Conservation (phyloP, 73 alveolate species). For the Symbiodinium pilosum region DNA sequence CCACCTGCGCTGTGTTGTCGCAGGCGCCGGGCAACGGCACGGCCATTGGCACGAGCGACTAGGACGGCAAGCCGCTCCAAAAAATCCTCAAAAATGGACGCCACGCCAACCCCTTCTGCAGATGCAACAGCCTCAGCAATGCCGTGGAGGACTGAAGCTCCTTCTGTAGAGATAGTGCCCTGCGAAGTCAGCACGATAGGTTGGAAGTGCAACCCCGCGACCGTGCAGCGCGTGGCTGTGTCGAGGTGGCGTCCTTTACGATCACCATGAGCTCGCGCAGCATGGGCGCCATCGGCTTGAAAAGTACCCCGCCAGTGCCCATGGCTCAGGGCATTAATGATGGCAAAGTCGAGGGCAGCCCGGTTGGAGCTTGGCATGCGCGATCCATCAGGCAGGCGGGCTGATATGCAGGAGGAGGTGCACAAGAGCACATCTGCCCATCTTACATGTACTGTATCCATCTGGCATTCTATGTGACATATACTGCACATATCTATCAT, state of each 20-base stretch:
- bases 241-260: background rate
- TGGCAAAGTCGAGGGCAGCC: constrained; percentile 14
- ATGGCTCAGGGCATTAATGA: background rate
- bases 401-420: background rate
- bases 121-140: background rate
- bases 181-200: background rate
- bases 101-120: background rate
- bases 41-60: background rate
- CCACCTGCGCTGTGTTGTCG: background rate
- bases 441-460: too few relatives aligned
- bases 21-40: background rate
- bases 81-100: background rate
- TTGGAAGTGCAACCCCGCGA: constrained; percentile 4
- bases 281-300: background rate
- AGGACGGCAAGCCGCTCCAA: background rate
- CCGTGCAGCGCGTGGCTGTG: background rate
- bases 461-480: too few relatives aligned
- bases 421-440: too few relatives aligned
- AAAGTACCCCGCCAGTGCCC: background rate
- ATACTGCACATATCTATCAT: too few relatives aligned
- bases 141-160: background rate
- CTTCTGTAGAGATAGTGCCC: background rate
- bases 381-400: constrained; percentile 22
- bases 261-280: background rate
- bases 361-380: background rate